These are phyloP conservation scores for Fusarium sp. DNA, from an alignment of 2,329 filamentous ascomycete species.

Conservation along the genomic window DNA sequence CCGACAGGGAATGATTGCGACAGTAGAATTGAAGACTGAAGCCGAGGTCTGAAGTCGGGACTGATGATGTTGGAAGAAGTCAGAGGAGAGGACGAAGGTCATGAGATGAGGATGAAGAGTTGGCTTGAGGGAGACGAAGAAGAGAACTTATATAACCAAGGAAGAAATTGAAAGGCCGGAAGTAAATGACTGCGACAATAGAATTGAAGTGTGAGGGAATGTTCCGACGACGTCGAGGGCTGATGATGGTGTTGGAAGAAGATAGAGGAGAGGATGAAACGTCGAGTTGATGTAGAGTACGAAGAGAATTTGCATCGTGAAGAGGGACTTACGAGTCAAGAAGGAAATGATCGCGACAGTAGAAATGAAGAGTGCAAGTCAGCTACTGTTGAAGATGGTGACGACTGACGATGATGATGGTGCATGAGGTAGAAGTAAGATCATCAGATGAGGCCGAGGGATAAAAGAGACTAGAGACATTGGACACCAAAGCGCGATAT, in stretches of 20 bases:
- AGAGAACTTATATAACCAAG: not conserved
- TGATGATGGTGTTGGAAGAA: not conserved
- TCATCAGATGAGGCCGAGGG: no score
- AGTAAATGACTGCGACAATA: not conserved
- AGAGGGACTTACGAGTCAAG: accelerated
- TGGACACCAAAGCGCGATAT: no score
- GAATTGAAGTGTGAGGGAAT: not conserved
- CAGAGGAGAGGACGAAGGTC: not conserved
- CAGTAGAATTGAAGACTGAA: not conserved
- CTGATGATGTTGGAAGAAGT: not conserved
- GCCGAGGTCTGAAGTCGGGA: no score
- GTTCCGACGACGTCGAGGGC: not conserved
- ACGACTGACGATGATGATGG: not conserved
- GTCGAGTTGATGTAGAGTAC: not conserved
- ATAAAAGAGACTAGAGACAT: accelerated
- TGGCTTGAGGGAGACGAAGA: accelerated
- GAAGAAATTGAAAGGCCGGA: not conserved
- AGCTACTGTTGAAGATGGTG: not conserved
- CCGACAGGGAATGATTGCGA: accelerated
- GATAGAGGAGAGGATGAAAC: not conserved
- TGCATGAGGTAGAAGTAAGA: no score
- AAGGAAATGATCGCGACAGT: not conserved
- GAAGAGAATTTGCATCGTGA: accelerated
- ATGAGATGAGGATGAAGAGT: not conserved
- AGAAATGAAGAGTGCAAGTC: not conserved